A percentile compares a stretch with the other conserved stretches of the same genome.
phyloP scores from a whole-genome alignment of 1,284 basidiomycete genomes.

The Vanrija humicola region DNA sequence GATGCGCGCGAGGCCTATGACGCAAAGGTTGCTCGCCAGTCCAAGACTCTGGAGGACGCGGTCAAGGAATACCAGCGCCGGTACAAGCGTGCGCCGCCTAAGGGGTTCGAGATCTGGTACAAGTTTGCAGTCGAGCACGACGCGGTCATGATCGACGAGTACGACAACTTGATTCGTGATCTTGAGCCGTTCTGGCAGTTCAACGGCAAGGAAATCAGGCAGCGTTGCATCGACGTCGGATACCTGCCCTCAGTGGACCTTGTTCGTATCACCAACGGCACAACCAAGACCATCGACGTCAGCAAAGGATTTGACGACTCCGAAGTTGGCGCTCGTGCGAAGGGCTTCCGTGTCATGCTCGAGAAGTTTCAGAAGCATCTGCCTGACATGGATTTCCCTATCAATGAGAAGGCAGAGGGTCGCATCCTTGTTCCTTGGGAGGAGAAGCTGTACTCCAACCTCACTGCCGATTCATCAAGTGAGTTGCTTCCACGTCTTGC shows the following conservation, averaged over 20 bases:
- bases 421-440: conserved; percentile 87
- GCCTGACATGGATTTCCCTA: conserved; percentile 84
- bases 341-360: conserved; percentile 70
- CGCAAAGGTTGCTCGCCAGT: conserved; percentile 66
- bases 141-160: conserved; percentile 83
- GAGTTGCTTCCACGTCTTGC: conserved; percentile 19
- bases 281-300: conserved; percentile 60
- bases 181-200: conserved; percentile 75
- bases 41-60: conserved; percentile 67
- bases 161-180: conserved; percentile 74
- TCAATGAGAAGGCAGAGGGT: conserved; percentile 87
- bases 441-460: conserved; percentile 63
- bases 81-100: conserved; percentile 74
- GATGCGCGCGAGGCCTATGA: conserved; percentile 67
- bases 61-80: conserved; percentile 72
- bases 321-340: conserved; percentile 71
- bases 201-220: conserved; percentile 65
- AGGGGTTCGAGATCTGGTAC: conserved; percentile 87
- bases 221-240: conserved; percentile 70
- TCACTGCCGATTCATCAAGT: conserved; percentile 54
- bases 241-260: conserved; percentile 76
- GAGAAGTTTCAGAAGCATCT: conserved; percentile 67
- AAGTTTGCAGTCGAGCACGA: conserved; percentile 67
- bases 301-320: conserved; percentile 59
- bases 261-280: conserved; percentile 67